phyloP scores from a whole-genome alignment of 306 rosid genomes.

The Senna tora region DNA sequence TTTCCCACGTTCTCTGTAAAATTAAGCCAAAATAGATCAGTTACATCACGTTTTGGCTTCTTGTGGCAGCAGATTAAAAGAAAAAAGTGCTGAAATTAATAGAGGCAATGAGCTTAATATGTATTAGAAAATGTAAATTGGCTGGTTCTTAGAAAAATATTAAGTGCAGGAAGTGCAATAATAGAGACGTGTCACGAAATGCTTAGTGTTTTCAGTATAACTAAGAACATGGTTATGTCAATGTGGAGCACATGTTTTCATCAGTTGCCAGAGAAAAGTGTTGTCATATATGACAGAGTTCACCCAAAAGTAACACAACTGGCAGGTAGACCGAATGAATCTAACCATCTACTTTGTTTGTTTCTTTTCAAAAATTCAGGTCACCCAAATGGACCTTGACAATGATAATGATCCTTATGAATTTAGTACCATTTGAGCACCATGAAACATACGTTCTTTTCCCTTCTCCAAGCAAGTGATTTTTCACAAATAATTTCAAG shows the following conservation, averaged over 20 bases:
- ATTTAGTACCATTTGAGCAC: neutral
- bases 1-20: slow-evolving; percentile 96
- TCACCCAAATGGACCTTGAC: neutral
- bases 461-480: neutral
- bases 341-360: slow-evolving; percentile 3
- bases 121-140: slow-evolving; percentile 5
- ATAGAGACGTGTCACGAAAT: neutral
- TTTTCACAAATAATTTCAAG: neutral
- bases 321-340: neutral
- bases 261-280: neutral
- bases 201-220: neutral
- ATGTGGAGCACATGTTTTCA: neutral
- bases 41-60: slow-evolving; percentile 13
- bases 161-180: slow-evolving; percentile 13
- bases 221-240: neutral
- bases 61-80: slow-evolving; percentile 2
- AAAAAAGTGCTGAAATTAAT: slow-evolving; percentile 14
- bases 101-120: neutral
- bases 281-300: neutral
- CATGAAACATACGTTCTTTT: neutral
- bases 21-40: slow-evolving; percentile 23
- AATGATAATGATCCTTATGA: neutral
- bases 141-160: slow-evolving; percentile 16
- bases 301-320: neutral
- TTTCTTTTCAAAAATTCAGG: neutral